Evolutionary conservation across 163 green algal genomes (phyloP).

Genomic region (Prototheca wickerhamii): DNA sequence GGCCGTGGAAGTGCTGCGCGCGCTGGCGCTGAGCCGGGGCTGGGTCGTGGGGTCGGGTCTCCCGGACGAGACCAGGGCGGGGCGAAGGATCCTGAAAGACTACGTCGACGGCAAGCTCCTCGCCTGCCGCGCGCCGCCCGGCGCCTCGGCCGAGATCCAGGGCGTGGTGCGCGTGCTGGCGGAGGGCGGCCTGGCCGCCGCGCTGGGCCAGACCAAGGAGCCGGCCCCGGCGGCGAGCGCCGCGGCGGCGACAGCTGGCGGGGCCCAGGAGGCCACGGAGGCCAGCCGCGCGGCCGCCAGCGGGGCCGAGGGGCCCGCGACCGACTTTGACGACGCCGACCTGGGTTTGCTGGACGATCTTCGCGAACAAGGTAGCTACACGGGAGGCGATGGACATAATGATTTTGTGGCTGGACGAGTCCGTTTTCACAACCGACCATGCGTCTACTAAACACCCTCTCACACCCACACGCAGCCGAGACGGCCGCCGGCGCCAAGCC

Average conservation of each 20-base stretch:
- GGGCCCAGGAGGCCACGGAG: not conserved
- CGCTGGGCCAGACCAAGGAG: not conserved
- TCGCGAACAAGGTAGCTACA: not conserved
- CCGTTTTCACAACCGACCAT: too few relatives aligned
- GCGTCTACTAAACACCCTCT: too few relatives aligned
- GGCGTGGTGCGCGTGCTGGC: slow-evolving; percentile 4
- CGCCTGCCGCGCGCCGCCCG: slow-evolving; percentile 69
- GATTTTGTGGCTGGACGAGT: too few relatives aligned
- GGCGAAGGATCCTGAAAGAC: slow-evolving; percentile 79
- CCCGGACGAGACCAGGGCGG: slow-evolving; percentile 78
- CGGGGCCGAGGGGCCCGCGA: not conserved
- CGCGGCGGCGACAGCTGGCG: not conserved
- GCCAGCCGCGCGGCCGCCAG: not conserved
- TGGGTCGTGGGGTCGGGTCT: slow-evolving; percentile 66
- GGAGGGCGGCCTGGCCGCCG: slow-evolving; percentile 1
- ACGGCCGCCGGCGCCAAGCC: slow-evolving; percentile 12
- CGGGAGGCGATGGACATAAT: too few relatives aligned
- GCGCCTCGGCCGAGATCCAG: slow-evolving; percentile 5
- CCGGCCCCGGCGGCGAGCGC: not conserved
- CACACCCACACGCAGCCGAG: not conserved
- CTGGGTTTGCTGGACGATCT: slow-evolving; percentile 1
- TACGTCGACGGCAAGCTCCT: slow-evolving; percentile 82
- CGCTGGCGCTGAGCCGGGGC: slow-evolving; percentile 55
- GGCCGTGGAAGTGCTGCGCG: slow-evolving; percentile 57
- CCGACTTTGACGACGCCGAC: not conserved